A percentile compares a stretch with the other conserved stretches of the same genome.
phyloP scores from a whole-genome alignment of 495 filamentous ascomycete genomes.

The Penicillium angulare region DNA sequence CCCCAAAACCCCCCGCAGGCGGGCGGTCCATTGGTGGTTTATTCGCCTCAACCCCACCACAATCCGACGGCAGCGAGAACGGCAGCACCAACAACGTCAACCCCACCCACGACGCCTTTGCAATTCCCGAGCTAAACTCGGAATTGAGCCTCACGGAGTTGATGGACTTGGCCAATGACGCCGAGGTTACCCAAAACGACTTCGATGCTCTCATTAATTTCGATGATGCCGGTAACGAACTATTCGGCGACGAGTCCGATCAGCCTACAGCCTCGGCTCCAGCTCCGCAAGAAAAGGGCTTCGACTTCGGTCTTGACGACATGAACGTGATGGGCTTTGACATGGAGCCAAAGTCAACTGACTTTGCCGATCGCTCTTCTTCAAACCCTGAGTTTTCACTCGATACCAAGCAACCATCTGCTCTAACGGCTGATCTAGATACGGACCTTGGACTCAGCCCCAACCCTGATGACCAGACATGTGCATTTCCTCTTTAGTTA shows the following conservation, averaged over 20 bases:
- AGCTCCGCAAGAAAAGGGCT: conserved; percentile 15
- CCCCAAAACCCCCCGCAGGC: conserved; percentile 21
- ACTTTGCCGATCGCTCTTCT: conserved; percentile 16
- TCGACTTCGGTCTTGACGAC: conserved; percentile 27
- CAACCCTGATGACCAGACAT: conserved; percentile 12
- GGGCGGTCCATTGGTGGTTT: conserved; percentile 22
- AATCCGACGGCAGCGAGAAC: conserved; percentile 47
- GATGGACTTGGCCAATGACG: conserved; percentile 48
- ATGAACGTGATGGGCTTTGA: conserved; percentile 32
- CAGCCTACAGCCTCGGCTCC: conserved; percentile 2
- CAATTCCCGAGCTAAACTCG: conserved; percentile 33
- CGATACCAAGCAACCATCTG: conserved; percentile 18
- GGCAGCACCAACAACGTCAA: conserved; percentile 46
- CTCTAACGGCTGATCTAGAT: conserved; percentile 27
- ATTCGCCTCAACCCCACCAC: conserved; percentile 43
- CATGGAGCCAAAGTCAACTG: conserved; percentile 27
- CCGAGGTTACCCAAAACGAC: conserved; percentile 50
- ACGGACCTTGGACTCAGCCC: conserved; percentile 35
- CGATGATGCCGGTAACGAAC: conserved; percentile 41
- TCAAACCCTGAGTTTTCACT: conserved; percentile 8
- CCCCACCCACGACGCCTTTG: conserved; percentile 33
- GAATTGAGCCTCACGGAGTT: conserved; percentile 45
- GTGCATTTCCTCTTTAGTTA: conserved; percentile 9
- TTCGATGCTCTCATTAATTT: conserved; percentile 51
- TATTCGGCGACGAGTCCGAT: conserved; percentile 32